Evolutionary conservation across 331 rosid species (phyloP).

Genomic region (Pyrus hybrid): DNA sequence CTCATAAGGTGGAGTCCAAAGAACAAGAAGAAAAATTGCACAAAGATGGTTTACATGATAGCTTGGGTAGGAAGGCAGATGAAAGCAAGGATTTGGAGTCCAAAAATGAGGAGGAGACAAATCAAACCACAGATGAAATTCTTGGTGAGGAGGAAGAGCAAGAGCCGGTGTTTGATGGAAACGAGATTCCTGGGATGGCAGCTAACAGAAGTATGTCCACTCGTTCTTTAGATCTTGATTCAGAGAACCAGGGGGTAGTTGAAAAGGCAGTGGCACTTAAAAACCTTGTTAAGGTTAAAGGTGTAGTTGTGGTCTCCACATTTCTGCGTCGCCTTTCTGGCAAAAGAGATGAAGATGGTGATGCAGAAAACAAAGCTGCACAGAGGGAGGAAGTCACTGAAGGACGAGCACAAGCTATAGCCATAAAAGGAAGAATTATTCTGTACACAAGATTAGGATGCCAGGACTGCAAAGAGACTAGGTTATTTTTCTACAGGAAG

Average conservation of each 20-base stretch:
- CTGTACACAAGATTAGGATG: slow-evolving; percentile 73
- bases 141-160: too few species aligned
- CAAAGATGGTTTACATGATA: background rate
- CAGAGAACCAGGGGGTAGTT: too few species aligned
- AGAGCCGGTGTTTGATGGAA: too few species aligned
- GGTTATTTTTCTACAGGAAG: slow-evolving; percentile 55
- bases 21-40: slow-evolving; percentile 1
- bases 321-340: slow-evolving; percentile 75
- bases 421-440: slow-evolving; percentile 69
- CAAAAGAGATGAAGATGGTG: slow-evolving; percentile 37
- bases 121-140: slow-evolving; percentile 26
- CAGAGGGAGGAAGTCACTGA: slow-evolving; percentile 23
- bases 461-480: slow-evolving; percentile 58
- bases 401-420: slow-evolving; percentile 21
- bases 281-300: slow-evolving; percentile 59
- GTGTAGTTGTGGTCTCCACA: slow-evolving; percentile 57
- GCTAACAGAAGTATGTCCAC: too few species aligned
- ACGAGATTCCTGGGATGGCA: too few species aligned
- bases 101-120: slow-evolving; percentile 1
- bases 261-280: slow-evolving; percentile 64
- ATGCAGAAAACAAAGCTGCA: slow-evolving; percentile 31
- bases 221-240: too few species aligned
- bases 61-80: background rate
- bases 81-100: slow-evolving; percentile 6
- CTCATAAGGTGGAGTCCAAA: background rate